Conservation (phyloP, 495 filamentous ascomycete genomes). For the Penicillium coprophilum region DNA sequence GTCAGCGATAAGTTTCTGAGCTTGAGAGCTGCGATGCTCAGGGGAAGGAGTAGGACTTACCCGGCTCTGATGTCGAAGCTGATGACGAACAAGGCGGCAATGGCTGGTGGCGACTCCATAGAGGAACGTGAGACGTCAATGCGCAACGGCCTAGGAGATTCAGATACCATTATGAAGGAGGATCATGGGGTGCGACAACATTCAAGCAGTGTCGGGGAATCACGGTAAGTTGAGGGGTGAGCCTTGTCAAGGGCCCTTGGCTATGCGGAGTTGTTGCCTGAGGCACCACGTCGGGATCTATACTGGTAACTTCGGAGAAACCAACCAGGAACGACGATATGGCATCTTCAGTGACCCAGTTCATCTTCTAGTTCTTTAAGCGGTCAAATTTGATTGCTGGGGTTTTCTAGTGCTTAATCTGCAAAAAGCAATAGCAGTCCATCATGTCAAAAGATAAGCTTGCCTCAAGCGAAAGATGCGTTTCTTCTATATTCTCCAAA, state of each 20-base stretch:
- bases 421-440: too few species aligned
- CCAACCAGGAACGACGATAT: too few species aligned
- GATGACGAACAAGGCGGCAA: constrained; percentile 82
- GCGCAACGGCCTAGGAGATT: constrained; percentile 31
- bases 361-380: neutral
- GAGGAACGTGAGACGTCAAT: constrained; percentile 39
- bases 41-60: constrained; percentile 41
- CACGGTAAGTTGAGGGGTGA: constrained; percentile 20
- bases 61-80: constrained; percentile 84
- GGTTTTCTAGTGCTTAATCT: neutral
- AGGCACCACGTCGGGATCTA: constrained; percentile 7
- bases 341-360: neutral
- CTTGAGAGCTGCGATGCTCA: constrained; percentile 6
- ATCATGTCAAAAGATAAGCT: too few species aligned
- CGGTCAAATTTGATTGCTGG: neutral
- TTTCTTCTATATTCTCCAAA: too few species aligned
- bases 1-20: constrained; percentile 21
- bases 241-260: constrained; percentile 12
- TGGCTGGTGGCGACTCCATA: constrained; percentile 58
- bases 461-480: too few species aligned
- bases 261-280: constrained; percentile 10
- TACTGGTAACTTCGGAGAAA: neutral
- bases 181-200: constrained; percentile 11
- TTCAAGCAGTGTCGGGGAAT: constrained; percentile 27
- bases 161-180: constrained; percentile 31